Percentiles rank a stretch among this genome's conserved stretches.
Evolutionary conservation across 2,329 filamentous ascomycete genomes (phyloP).

Genomic region (Nemania diffusa): DNA sequence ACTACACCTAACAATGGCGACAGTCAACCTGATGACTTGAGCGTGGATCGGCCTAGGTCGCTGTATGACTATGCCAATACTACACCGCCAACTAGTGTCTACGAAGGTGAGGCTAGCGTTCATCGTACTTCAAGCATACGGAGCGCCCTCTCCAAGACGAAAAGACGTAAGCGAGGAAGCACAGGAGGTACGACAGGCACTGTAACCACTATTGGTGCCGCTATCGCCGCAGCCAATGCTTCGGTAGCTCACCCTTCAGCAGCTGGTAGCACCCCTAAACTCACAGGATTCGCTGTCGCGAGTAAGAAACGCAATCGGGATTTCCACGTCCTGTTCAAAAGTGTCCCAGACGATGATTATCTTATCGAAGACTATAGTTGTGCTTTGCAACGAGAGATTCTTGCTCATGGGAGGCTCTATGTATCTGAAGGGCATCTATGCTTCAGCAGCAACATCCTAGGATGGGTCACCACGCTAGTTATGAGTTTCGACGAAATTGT

Average conservation of each 20-base stretch:
- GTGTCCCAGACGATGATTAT: slow-evolving; percentile 97
- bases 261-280: slow-evolving; percentile 71
- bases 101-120: slow-evolving; percentile 67
- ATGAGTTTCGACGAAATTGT: slow-evolving; percentile 99
- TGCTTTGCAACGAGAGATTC: slow-evolving; percentile 92
- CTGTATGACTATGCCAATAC: slow-evolving; percentile 60
- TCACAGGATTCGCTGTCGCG: slow-evolving; percentile 95
- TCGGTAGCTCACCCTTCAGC: slow-evolving; percentile 73
- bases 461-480: slow-evolving; percentile 96
- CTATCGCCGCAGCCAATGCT: slow-evolving; percentile 75
- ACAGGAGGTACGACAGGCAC: slow-evolving; percentile 73
- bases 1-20: slow-evolving; percentile 49
- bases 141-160: slow-evolving; percentile 66
- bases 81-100: slow-evolving; percentile 73
- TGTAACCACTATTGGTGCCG: slow-evolving; percentile 74
- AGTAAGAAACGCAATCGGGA: slow-evolving; percentile 96
- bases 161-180: slow-evolving; percentile 82
- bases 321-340: slow-evolving; percentile 93
- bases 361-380: slow-evolving; percentile 99
- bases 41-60: slow-evolving; percentile 58
- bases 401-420: slow-evolving; percentile 92
- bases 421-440: slow-evolving; percentile 97
- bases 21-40: slow-evolving; percentile 52
- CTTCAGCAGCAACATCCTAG: slow-evolving; percentile 98
- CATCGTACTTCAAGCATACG: slow-evolving; percentile 74